Conservation (phyloP, 805 yeast species). For the Saccharomycodes ludwigii region DNA sequence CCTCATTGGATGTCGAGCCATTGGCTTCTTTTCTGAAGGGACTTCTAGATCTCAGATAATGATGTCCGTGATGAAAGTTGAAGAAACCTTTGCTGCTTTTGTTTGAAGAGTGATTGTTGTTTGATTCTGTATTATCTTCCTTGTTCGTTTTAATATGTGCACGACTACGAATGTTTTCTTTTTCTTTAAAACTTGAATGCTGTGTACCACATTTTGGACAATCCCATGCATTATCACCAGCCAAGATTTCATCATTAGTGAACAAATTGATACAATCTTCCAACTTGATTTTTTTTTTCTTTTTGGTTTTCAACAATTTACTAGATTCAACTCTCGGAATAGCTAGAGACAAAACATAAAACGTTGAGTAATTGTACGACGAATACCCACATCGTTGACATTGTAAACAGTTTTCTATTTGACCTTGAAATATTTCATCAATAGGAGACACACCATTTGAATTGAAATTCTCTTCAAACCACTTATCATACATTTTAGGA, state of each 20-base stretch:
- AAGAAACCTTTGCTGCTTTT: slow-evolving; percentile 18
- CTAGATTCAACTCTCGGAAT: slow-evolving; percentile 31
- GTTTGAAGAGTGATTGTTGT: slow-evolving; percentile 3
- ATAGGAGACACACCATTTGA: slow-evolving; percentile 58
- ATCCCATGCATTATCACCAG: slow-evolving; percentile 73
- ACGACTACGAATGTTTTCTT: slow-evolving; percentile 7
- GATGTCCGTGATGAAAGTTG: slow-evolving; percentile 13
- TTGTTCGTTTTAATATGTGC: not conserved
- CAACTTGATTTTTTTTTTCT: slow-evolving; percentile 29
- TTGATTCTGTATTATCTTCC: slow-evolving; percentile 4
- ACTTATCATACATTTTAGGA: slow-evolving; percentile 41
- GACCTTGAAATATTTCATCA: slow-evolving; percentile 59
- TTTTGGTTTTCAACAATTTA: slow-evolving; percentile 19
- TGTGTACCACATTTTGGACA: slow-evolving; percentile 52
- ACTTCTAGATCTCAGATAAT: slow-evolving; percentile 13
- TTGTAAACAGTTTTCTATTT: slow-evolving; percentile 47
- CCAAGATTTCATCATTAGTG: slow-evolving; percentile 49
- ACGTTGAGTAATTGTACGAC: slow-evolving; percentile 48
- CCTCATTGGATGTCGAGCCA: slow-evolving; percentile 13
- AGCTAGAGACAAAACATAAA: slow-evolving; percentile 50
- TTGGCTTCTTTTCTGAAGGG: slow-evolving; percentile 8
- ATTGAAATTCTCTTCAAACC: slow-evolving; percentile 42
- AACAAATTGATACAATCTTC: slow-evolving; percentile 54
- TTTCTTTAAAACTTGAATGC: slow-evolving; percentile 21
- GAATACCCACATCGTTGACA: slow-evolving; percentile 56